Conservation (phyloP, 805 yeast genomes). For the Cyberlindnera veronae region DNA sequence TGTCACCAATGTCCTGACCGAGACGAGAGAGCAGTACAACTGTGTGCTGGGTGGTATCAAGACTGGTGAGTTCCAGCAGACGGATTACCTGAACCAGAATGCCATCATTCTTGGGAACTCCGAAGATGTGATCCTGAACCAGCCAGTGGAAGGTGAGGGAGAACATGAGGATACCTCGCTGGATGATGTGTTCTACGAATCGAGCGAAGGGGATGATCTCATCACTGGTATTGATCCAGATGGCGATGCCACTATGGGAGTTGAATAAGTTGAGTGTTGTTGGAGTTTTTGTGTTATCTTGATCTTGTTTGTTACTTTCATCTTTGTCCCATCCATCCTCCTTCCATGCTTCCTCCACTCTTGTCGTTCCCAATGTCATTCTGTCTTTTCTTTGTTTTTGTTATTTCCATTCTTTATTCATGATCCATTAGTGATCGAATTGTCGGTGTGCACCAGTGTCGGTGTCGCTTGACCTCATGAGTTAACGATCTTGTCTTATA, state of each 20-base stretch:
- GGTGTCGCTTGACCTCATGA: slow-evolving; percentile 5
- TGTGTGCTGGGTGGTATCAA: slow-evolving; percentile 73
- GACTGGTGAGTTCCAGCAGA: slow-evolving; percentile 24
- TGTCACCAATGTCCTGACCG: slow-evolving; percentile 70
- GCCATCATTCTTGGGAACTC: slow-evolving; percentile 28
- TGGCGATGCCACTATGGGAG: slow-evolving; percentile 12
- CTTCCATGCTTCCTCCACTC: neutral
- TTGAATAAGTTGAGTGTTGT: slow-evolving; percentile 2
- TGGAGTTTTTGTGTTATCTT: neutral
- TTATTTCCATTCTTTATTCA: too few relatives aligned
- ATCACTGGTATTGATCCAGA: slow-evolving; percentile 5
- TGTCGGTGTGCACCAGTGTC: too few relatives aligned
- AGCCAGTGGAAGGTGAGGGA: neutral
- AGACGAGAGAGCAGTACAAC: slow-evolving; percentile 82
- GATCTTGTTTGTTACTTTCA: neutral
- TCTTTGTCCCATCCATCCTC: neutral
- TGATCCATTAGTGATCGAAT: too few relatives aligned
- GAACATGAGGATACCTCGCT: slow-evolving; percentile 2
- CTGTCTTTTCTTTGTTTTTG: slow-evolving; percentile 2
- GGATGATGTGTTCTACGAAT: slow-evolving; percentile 10
- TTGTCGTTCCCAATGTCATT: too few relatives aligned
- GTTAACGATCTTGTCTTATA: slow-evolving; percentile 11
- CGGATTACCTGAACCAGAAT: slow-evolving; percentile 20
- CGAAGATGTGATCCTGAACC: slow-evolving; percentile 24
- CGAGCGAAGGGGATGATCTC: neutral